Conservation (phyloP, 179 eudicot genomes). For the Beta lomatogona region DNA sequence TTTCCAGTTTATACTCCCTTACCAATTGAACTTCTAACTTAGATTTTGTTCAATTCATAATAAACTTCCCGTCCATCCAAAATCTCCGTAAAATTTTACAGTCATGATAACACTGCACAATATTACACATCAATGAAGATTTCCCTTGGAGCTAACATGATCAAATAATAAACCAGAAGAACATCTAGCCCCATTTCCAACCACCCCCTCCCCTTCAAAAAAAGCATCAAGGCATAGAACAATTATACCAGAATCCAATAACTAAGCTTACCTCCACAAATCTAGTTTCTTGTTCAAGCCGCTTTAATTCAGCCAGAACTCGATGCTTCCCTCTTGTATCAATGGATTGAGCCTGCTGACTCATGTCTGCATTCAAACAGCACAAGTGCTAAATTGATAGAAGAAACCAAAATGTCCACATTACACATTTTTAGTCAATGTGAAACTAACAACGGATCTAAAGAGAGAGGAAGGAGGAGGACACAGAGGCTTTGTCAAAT, state of each 20-base stretch:
- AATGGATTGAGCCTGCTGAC: slow-evolving; percentile 9
- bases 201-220: no score
- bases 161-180: background rate
- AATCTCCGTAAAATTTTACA: background rate
- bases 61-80: background rate
- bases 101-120: background rate
- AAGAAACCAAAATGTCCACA: background rate
- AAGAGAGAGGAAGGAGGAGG: background rate
- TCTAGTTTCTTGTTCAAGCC: slow-evolving; percentile 17
- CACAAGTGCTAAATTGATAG: background rate
- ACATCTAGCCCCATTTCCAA: background rate
- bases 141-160: background rate
- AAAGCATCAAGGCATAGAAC: background rate
- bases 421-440: background rate
- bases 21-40: background rate
- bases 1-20: background rate
- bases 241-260: background rate
- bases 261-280: background rate
- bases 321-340: slow-evolving; percentile 17
- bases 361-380: slow-evolving; percentile 17
- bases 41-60: background rate
- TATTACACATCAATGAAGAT: background rate
- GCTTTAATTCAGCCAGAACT: slow-evolving; percentile 9
- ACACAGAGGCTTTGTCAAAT: background rate
- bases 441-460: background rate